phyloP scores from a whole-genome alignment of 805 yeast genomes.

The Yueomyces sinensis region DNA sequence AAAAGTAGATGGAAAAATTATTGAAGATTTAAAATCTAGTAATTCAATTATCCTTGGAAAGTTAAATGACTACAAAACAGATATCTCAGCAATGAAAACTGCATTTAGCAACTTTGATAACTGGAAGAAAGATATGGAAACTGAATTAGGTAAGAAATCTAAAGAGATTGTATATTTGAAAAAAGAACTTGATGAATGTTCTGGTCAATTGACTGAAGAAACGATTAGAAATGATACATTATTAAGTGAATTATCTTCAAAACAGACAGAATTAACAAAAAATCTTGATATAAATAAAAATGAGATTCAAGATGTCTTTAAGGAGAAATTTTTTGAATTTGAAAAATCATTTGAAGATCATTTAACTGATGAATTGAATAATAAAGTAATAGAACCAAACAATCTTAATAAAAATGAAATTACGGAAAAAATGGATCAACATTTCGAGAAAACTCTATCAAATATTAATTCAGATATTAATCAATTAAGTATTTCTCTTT shows the following conservation, averaged over 20 bases:
- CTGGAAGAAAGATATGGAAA: constrained; percentile 9
- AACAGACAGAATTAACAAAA: constrained; percentile 1
- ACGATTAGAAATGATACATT: constrained; percentile 24
- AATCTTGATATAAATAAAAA: constrained; percentile 2
- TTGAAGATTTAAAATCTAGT: constrained; percentile 16
- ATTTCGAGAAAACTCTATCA: background rate
- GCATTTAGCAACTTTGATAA: constrained; percentile 17
- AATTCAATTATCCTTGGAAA: constrained; percentile 7
- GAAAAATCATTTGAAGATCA: constrained; percentile 1
- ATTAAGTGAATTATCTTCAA: constrained; percentile 3
- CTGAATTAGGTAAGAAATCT: constrained; percentile 12
- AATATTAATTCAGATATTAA: background rate
- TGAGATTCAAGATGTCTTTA: background rate
- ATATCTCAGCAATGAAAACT: constrained; percentile 10
- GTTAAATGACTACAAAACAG: constrained; percentile 12
- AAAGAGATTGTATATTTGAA: constrained; percentile 26
- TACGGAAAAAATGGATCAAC: background rate
- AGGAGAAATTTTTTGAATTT: background rate
- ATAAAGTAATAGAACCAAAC: background rate
- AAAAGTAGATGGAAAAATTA: constrained; percentile 8
- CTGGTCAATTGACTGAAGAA: constrained; percentile 36
- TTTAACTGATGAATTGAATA: background rate
- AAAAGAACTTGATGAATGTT: constrained; percentile 28
- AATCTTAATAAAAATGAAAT: background rate
- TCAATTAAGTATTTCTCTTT: background rate